Base-by-base conservation (phyloP, 148 eudicot genomes). In the Fagopyrum esculentum region DNA sequence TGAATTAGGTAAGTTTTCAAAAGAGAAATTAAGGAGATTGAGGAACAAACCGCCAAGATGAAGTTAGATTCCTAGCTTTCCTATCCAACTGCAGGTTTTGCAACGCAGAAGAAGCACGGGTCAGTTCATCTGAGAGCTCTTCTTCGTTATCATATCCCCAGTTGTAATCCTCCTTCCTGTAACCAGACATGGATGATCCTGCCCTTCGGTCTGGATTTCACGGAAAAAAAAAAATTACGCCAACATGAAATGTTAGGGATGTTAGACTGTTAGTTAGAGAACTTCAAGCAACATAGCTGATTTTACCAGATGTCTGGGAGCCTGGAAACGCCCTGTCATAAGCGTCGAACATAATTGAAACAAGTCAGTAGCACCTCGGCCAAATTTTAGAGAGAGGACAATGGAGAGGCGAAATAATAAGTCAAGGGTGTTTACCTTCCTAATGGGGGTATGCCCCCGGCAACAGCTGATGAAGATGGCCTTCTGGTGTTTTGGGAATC, bases 41-140 rank as follows among this genome's bases (percentile, higher is more conserved):
- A 49, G 77, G 77, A 54, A 86, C 84, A 70, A 51, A 91, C 97
- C 99, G 84, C 96, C 99, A 92, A 64, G 97, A 92, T 54, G 90
- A 82, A 66, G 98, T 87, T 44, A 90, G 78, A 80, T 89, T 88
- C 55, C 98, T 91, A 79, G 99, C 86, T 81, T 95, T 95, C 79
- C 96, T 89, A 81, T 95, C 97, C 91, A 95, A 75, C 70, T 95
- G 99, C 79, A 95, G 85, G 80, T 95, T 95, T 80, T 89, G 96
- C 52, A 92, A 75, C 75, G 97, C 97, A 77, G 96, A 86, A 76
- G 97, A 90, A 73, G 96, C 91, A 74, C 87, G 89, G 22, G 74
- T 77, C 44, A 95, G 87, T 69, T 92, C 96, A 45, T 95, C 97
- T 77, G 96, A 84, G 45, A 82, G 60, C 76, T 87, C 99, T 51